Evolutionary conservation across 768 basidiomycete species (phyloP).

Genomic region (Tricholoma furcatifolium): DNA sequence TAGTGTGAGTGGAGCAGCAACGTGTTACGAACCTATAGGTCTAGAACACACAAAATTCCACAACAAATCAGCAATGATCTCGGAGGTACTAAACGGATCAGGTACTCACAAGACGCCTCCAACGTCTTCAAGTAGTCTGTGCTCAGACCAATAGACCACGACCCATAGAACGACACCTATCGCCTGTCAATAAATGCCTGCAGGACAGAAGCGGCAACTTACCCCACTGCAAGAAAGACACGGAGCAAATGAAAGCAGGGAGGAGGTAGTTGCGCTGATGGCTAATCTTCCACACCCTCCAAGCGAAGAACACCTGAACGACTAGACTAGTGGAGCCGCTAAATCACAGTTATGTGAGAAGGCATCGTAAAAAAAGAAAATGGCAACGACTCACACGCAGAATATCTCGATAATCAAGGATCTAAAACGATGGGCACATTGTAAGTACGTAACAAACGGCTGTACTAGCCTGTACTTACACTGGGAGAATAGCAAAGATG

Average conservation of each 20-base stretch:
- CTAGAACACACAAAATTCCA: neutral
- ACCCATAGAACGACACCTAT: constrained; percentile 1
- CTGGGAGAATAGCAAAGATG: neutral
- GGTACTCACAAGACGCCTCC: constrained; percentile 3
- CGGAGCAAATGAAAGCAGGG: neutral
- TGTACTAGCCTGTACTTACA: too few species aligned
- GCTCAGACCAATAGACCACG: constrained; percentile 1
- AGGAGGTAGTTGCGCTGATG: constrained; percentile 1
- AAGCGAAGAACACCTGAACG: constrained; percentile 2
- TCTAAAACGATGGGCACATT: neutral
- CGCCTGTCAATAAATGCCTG: neutral
- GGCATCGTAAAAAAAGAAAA: neutral
- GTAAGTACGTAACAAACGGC: too few species aligned
- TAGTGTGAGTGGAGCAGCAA: neutral
- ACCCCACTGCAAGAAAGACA: constrained; percentile 1
- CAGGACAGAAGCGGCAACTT: neutral
- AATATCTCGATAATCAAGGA: constrained; percentile 4
- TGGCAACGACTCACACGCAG: neutral
- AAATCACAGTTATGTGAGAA: neutral
- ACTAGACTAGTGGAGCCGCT: constrained; percentile 2
- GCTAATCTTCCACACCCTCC: constrained; percentile 5
- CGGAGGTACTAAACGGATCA: neutral
- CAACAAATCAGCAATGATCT: neutral
- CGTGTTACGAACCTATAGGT: neutral
- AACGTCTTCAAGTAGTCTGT: neutral